Percentiles rank a stretch among this genome's conserved stretches.
These are phyloP conservation scores for Acer yangbiense DNA, from an alignment of 345 rosid genomes.

Conservation along the genomic window DNA sequence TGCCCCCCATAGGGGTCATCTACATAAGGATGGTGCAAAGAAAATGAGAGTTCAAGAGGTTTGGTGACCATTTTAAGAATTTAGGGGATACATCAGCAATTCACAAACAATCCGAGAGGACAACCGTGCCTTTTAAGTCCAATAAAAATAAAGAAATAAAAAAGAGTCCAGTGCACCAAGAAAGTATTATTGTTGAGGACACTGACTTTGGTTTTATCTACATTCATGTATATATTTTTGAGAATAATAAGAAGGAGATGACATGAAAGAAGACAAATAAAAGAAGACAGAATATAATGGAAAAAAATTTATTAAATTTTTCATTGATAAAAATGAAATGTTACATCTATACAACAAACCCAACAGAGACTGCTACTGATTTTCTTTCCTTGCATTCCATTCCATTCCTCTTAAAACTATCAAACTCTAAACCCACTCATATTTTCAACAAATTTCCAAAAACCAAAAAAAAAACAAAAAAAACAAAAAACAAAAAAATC, in stretches of 20 bases:
- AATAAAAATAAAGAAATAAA: no score
- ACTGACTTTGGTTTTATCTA: neutral
- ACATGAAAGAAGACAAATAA: neutral
- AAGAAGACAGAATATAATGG: no score
- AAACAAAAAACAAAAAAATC: neutral
- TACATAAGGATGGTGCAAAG: no score
- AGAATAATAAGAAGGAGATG: neutral
- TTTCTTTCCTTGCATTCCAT: neutral
- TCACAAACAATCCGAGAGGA: no score
- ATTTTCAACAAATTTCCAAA: constrained; percentile 19
- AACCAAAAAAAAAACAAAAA: neutral
- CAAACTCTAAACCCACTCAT: constrained; percentile 20
- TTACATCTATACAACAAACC: constrained; percentile 35
- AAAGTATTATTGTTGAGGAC: no score
- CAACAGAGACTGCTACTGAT: constrained; percentile 13
- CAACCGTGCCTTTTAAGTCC: no score
- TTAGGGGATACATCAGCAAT: no score
- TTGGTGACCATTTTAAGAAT: no score
- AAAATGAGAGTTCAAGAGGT: no score
- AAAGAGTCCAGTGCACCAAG: no score
- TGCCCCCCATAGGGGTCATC: no score
- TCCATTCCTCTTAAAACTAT: neutral
- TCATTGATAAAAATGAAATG: constrained; percentile 28
- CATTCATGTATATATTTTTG: no score
- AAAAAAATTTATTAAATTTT: neutral